Base-by-base conservation (phyloP, 192 early-diverging fungal genomes). In the Backusella mclennaniae region DNA sequence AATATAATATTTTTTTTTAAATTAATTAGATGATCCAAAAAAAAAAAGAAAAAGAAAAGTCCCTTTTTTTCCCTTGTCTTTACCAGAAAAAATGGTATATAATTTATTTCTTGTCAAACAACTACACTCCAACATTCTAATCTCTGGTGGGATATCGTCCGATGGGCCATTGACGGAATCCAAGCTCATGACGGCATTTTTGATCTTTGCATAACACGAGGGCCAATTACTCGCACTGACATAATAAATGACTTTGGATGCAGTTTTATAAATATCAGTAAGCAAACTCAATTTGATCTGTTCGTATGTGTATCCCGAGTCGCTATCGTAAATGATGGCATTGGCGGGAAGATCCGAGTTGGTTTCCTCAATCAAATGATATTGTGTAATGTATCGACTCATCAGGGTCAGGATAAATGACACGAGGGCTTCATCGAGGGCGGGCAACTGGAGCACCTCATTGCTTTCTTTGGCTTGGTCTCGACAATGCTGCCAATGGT, bases 221-320 rank as follows among this genome's bases (percentile, higher is more conserved):
- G 81, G 80, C 96, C 96, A 98, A 83, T 97, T 98, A 35, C 92
- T 89, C 8, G 95, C 92, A 66, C 94, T 94, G 23, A 97, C 87
- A 84, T 93, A 97, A 80, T 91, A 94, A 36, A 96, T 84, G 15
- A 97, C 88, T 2, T 90, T 84, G 23, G 94, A 95, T 5, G 95
- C 95, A 0, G 89, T 89, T 67, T 92, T 91, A 69, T 92, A 92
- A 70, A 94, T 92, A 75, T 93, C 94, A 66, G 79, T 78, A 23
- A 90, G 82, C 33, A 90, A 76, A 49, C 70, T 71, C 36, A 71
- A 14, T 7, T 71, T 71, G 23, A 44, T 71, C 29, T 71, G 42
- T 15, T 89, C 88, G 41, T 70, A 63, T 0, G 63, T 69, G 68
- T 39, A 38, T 15, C 39, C 41, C 9, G 74, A 75, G 46, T 63